Evolutionary conservation across 306 rosid species (phyloP), one percentile per base, ranked within the genome.

Genomic region (Trifolium fragiferum): DNA sequence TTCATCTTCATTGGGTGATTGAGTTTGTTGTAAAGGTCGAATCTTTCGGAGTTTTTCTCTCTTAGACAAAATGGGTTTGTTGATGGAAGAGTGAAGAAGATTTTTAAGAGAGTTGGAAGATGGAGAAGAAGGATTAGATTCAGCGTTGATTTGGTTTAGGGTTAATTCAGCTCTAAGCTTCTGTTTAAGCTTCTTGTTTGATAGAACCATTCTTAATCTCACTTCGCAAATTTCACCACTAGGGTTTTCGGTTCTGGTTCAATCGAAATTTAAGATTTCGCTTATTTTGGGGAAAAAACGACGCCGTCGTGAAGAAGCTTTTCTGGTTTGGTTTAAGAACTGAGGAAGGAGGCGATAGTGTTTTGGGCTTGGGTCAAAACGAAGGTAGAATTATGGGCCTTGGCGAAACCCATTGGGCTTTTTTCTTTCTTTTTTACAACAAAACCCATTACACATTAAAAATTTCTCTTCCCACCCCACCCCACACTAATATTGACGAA

Each of bases 131-230:
- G 57, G 58, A 60, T 41, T 58, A 10, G 6, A 13, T 37, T 41
- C 78, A 19, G 54, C 66, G 60, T 68, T 70, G 37, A 33, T 3
- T 32, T 74, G 37, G 4, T 84, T 70, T 33, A 81, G 80, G 74
- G 85, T 15, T 30, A 86, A 62, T 41, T 79, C 85, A 7, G 86
- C 86, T 79, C 95, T 83, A 19, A 91, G 87, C 83, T 81, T 89
- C 66, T 80, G 86, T 79, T 91, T 94, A 65, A 90, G 94, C 87
- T 86, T 91, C 84, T 83, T 87, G 82, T 94, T 94, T 3, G 97
- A 94, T n/a, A 94, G 82, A 83, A 94, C 98, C 98, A 94, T 94
- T 20, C 40, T 20, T 30, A 18, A 51, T 49, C 49, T n/a, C 60
- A 12, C 62, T 14, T 67, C 10, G 30, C 55, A 19, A 4, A 53